Percentiles rank a stretch among this genome's conserved stretches.
Evolutionary conservation across 371 early-diverging fungal species (phyloP).

Genomic region (Circinella umbellata): DNA sequence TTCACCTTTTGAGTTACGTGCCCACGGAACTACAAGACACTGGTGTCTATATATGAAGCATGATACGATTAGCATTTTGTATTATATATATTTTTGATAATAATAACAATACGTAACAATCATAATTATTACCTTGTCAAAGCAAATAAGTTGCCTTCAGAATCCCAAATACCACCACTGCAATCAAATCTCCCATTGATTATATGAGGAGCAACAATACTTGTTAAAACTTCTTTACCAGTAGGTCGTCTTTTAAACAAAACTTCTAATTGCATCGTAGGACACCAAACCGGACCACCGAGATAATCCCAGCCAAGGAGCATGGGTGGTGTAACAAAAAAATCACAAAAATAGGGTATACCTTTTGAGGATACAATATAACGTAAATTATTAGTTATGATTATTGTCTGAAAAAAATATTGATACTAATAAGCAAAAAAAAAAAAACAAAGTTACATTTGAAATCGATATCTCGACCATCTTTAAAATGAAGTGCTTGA

Average conservation of each 20-base stretch:
- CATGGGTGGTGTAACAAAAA: slow-evolving; percentile 45
- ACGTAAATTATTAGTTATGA: not conserved
- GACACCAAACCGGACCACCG: slow-evolving; percentile 43
- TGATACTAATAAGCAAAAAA: not conserved
- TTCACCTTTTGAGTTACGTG: slow-evolving; percentile 29
- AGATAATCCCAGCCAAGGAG: slow-evolving; percentile 32
- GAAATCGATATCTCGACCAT: slow-evolving; percentile 43
- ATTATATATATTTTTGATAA: too few relatives aligned
- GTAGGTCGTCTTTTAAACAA: slow-evolving; percentile 45
- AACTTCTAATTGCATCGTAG: slow-evolving; percentile 53
- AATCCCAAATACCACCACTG: slow-evolving; percentile 46
- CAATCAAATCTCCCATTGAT: slow-evolving; percentile 49
- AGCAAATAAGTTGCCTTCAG: slow-evolving; percentile 39
- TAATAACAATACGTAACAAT: too few relatives aligned
- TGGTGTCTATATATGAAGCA: slow-evolving; percentile 32
- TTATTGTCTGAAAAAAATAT: not conserved
- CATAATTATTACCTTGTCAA: slow-evolving; percentile 31
- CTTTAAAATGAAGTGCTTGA: slow-evolving; percentile 36
- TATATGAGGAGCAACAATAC: slow-evolving; percentile 42
- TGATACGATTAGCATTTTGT: too few relatives aligned
- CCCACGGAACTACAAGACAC: slow-evolving; percentile 44
- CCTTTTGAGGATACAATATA: slow-evolving; percentile 4
- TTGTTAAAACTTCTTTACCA: slow-evolving; percentile 32
- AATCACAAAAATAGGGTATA: slow-evolving; percentile 42
- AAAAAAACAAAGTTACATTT: slow-evolving; percentile 17